Conservation (phyloP, 768 basidiomycete species). For the Lentinula sp. region DNA sequence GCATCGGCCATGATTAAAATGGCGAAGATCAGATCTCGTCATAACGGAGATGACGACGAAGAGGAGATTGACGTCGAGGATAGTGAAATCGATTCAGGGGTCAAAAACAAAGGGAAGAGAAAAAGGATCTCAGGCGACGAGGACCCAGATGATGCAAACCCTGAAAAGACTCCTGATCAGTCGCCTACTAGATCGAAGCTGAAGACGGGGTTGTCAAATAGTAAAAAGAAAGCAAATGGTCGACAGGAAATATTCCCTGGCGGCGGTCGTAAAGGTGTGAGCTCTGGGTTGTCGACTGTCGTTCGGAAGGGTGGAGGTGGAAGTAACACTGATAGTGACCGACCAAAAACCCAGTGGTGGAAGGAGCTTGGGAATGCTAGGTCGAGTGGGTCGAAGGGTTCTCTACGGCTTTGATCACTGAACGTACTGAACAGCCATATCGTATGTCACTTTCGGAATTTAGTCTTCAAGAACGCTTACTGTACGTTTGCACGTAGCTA, state of each 20-base stretch:
- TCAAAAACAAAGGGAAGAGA: conserved; percentile 10
- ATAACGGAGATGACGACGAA: not conserved
- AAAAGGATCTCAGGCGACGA: conserved; percentile 13
- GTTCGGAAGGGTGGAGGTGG: conserved; percentile 16
- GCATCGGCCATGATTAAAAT: not conserved
- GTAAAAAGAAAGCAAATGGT: conserved; percentile 14
- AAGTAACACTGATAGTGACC: conserved; percentile 5
- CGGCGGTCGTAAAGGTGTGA: conserved; percentile 57
- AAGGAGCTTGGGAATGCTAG: conserved; percentile 24
- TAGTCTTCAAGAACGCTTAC: no score
- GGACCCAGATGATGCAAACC: conserved; percentile 8
- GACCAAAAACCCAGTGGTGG: conserved; percentile 37
- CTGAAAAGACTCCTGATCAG: not conserved
- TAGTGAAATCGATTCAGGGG: not conserved
- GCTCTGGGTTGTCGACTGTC: conserved; percentile 54
- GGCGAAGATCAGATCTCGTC: not conserved
- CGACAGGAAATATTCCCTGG: conserved; percentile 29
- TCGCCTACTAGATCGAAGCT: not conserved
- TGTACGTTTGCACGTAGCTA: no score
- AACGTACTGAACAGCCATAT: no score
- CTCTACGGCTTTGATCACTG: conserved; percentile 4
- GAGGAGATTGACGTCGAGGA: not conserved
- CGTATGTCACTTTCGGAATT: no score
- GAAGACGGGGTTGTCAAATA: not conserved
- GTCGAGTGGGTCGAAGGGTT: conserved; percentile 16